These are phyloP conservation scores for Urochloa ruziziensis DNA, from an alignment of 176 grass and related monocot genomes.

Conservation along the genomic window DNA sequence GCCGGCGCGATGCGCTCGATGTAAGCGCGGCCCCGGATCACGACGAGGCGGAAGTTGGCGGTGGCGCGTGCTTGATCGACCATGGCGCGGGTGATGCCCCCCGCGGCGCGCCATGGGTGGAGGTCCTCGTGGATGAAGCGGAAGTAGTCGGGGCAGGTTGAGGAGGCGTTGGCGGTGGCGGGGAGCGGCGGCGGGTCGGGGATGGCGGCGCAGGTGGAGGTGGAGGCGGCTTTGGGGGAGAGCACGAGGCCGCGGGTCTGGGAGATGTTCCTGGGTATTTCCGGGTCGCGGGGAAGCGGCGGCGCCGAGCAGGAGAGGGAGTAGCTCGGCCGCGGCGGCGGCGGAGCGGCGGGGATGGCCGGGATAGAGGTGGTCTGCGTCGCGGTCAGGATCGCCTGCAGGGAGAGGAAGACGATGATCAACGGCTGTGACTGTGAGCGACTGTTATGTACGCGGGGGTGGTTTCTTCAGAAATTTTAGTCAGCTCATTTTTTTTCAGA, in stretches of 20 bases:
- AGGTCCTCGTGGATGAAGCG: constrained; percentile 87
- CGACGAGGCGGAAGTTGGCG: constrained; percentile 69
- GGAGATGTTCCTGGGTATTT: constrained; percentile 50
- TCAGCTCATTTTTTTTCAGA: not conserved
- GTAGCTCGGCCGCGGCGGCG: constrained; percentile 30
- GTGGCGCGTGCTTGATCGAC: constrained; percentile 49
- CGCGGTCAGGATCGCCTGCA: constrained; percentile 45
- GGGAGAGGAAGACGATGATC: not conserved
- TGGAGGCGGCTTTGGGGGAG: not conserved
- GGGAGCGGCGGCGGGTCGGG: constrained; percentile 20
- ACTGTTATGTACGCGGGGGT: no score
- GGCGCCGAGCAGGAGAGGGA: constrained; percentile 45
- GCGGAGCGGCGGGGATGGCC: constrained; percentile 8
- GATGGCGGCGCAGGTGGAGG: constrained; percentile 11
- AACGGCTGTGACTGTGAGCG: not conserved
- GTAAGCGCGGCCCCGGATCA: constrained; percentile 53
- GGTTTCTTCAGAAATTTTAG: not conserved
- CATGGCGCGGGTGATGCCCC: constrained; percentile 64
- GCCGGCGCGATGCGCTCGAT: constrained; percentile 54
- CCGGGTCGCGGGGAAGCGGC: constrained; percentile 39
- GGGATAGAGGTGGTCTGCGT: constrained; percentile 33
- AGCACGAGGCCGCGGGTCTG: constrained; percentile 41
- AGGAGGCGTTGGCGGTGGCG: constrained; percentile 22
- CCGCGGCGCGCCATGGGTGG: constrained; percentile 66
- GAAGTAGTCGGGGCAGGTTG: constrained; percentile 74